Base-by-base conservation (phyloP, 805 yeast species). In the Wickerhamomyces hampshirensis region DNA sequence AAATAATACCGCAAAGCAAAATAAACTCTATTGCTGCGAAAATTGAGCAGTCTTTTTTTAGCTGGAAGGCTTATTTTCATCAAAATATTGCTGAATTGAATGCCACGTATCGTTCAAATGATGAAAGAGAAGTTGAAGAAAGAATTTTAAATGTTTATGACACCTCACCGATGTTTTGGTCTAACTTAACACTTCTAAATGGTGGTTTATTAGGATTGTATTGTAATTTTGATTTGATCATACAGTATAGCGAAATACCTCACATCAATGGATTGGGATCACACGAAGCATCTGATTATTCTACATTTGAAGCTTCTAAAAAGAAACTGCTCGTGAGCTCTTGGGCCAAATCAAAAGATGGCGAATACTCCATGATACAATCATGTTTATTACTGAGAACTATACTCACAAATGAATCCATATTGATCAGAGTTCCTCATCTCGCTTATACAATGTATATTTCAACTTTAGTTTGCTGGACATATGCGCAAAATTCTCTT, bases 61-160 rank as follows among this genome's bases (percentile, higher is more conserved):
- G 52, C 13, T 63, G 68, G 68, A 48, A 54, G 31, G 51, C 50
- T 2, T 59, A 60, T 37, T 61, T 62, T 41, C 64, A 62, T 35
- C 31, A 38, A 14, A 65, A 63, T 28, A 58, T 62, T 18, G 41
- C 47, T 8, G 34, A 43, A 15, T 44, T 51, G 3, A 56, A 53
- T 35, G 47, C 44, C 4, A 40, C 40, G 30, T 38, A 4, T 35
- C 34, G 5, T 13, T 33, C 21, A 19, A 40, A 33, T 10, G 37
- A 37, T 33, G 43, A 17, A 17, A 30, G 28, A 3, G n/a, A n/a
- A n/a, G n/a, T n/a, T 28, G 35, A 4, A 26, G 33, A 29, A 5
- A 32, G 34, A 5, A n/a, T 38, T 7, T 39, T 60, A 18, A 62
- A 62, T 42, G 48, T 49, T 28, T 62, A 62, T 38, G 63, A 58